Base-by-base conservation (phyloP, 176 grass and related monocot genomes). In the Pharus latifolius region DNA sequence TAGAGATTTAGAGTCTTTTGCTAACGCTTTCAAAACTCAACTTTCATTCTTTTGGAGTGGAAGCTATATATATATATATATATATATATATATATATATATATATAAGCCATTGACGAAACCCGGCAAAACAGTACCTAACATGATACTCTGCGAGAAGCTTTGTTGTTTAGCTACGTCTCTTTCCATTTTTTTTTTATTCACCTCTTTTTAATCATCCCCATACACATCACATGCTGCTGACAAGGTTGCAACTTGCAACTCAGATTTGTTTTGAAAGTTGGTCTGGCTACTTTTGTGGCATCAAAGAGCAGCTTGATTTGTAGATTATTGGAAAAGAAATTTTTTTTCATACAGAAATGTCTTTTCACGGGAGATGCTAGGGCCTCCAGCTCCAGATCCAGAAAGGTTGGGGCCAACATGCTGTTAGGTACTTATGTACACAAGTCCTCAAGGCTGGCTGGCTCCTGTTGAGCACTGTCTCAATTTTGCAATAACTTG, bases 201-300 rank as follows among this genome's bases (percentile, higher is more conserved):
- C 18, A 1, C 27, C 72, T 66, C 42, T 10, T 10, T 59, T 6
- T 8, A 3, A 43, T 43, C 20, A 19, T 40, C 46, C 56, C 14
- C 13, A 33, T 57, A 67, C 63, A 78, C 19, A 57, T 57, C 51
- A 46, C 38, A 47, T 78, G 74, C 44, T 47, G 28, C 38, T 67
- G 63, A 67, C 62, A 67, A 44, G 38, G 49, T 46, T 56, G 27
- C 49, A 32, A 77, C 65, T 68, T 68, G 46, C 29, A 34, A 10
- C 31, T 70, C n/a, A 31, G 45, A 15, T 45, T 53, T 6, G 46
- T 23, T 68, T 56, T 4, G 20, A 44, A 28, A 72, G 16, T 60
- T 30, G 54, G 65, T 58, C 30, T 30, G 31, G 31, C 30, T 49
- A 50, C 64, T 31, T 65, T 63, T 38, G 14, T 30, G 35, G 54